Conservation (phyloP, 1,139 yeast genomes). For the Sugiyamaella neomexicana region DNA sequence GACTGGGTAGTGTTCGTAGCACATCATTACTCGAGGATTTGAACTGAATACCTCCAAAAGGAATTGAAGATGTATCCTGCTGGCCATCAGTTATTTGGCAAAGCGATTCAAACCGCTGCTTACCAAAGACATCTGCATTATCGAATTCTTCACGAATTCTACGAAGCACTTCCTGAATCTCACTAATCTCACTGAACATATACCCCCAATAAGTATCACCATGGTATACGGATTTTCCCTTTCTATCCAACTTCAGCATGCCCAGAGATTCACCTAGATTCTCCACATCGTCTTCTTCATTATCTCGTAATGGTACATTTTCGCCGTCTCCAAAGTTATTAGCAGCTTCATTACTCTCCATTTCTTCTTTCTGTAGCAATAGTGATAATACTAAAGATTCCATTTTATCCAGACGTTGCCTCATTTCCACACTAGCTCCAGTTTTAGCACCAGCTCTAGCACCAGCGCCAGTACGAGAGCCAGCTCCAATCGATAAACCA, state of each 20-base stretch:
- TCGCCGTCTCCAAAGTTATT: conserved; percentile 4
- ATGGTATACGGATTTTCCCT: conserved; percentile 40
- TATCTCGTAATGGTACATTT: conserved; percentile 5
- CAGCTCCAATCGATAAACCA: neutral
- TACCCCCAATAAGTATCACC: conserved; percentile 43
- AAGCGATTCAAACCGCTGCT: conserved; percentile 19
- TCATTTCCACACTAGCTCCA: conserved; percentile 25
- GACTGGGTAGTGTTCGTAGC: conserved; percentile 33
- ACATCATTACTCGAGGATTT: conserved; percentile 30
- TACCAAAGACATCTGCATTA: conserved; percentile 19
- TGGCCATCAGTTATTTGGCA: conserved; percentile 22
- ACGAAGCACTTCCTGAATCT: conserved; percentile 32
- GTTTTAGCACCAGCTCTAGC: neutral
- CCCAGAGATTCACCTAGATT: conserved; percentile 39
- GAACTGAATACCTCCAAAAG: conserved; percentile 22
- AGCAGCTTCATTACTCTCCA: conserved; percentile 14
- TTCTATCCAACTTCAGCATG: conserved; percentile 39
- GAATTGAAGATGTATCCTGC: conserved; percentile 20
- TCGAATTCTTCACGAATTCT: conserved; percentile 20
- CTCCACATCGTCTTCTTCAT: conserved; percentile 19
- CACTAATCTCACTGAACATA: conserved; percentile 37
- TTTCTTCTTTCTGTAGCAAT: conserved; percentile 25
- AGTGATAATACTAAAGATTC: conserved; percentile 35
- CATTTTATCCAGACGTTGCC: conserved; percentile 36
- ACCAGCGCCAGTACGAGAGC: neutral